Percentiles rank a stretch among this genome's conserved stretches.
phyloP scores from a whole-genome alignment of 2,329 filamentous ascomycete genomes.

The Escovopsis sp. region DNA sequence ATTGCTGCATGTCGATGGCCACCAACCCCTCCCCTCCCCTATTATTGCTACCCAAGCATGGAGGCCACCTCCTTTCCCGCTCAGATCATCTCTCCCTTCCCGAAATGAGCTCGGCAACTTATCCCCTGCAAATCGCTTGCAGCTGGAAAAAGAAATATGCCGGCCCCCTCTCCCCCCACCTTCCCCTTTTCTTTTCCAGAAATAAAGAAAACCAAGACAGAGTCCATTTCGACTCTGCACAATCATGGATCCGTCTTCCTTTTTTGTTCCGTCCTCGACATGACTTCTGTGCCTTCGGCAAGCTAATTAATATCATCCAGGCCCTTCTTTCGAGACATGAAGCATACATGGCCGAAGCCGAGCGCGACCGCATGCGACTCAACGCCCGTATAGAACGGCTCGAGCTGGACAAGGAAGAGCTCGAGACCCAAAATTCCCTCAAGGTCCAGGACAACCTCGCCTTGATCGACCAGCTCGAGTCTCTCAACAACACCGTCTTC shows the following conservation, averaged over 20 bases:
- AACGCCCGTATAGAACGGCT: slow-evolving; percentile 58
- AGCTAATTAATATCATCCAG: slow-evolving; percentile 63
- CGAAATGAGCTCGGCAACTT: too few relatives aligned
- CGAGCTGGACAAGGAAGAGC: slow-evolving; percentile 55
- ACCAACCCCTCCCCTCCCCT: too few relatives aligned
- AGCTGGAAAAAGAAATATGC: too few relatives aligned
- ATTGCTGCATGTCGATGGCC: too few relatives aligned
- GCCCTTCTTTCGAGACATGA: slow-evolving; percentile 85
- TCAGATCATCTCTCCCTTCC: neutral
- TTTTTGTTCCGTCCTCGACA: too few relatives aligned
- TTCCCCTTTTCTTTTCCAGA: too few relatives aligned
- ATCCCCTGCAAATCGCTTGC: too few relatives aligned
- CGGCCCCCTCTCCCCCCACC: too few relatives aligned
- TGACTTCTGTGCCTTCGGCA: neutral
- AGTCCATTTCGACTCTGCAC: too few relatives aligned
- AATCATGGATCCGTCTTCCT: too few relatives aligned
- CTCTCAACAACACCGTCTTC: slow-evolving; percentile 61
- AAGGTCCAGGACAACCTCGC: slow-evolving; percentile 71
- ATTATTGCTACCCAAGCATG: neutral
- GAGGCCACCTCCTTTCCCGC: slow-evolving; percentile 1
- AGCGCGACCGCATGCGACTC: slow-evolving; percentile 66
- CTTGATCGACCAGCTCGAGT: slow-evolving; percentile 72
- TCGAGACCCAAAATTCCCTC: slow-evolving; percentile 63
- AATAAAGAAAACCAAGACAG: too few relatives aligned
- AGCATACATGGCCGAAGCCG: slow-evolving; percentile 83